Evolutionary conservation across 345 rosid genomes (phyloP).

Genomic region (Rhodomyrtus tomentosa): DNA sequence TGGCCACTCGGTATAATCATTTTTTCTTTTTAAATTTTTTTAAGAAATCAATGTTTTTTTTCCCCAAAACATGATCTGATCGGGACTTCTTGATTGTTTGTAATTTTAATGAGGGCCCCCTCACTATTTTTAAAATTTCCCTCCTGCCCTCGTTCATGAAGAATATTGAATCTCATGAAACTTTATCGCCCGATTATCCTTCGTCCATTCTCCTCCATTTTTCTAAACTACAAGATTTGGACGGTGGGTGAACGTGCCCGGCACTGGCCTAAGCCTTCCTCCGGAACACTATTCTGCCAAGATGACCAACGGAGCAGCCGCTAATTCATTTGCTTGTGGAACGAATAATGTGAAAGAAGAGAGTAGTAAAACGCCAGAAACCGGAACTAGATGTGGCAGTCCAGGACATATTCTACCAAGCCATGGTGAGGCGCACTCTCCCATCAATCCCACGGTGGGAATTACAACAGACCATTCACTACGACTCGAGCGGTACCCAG

Average conservation of each 20-base stretch:
- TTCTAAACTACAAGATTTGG: neutral
- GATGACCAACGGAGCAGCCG: too few relatives aligned
- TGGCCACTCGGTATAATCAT: neutral
- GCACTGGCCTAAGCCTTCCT: neutral
- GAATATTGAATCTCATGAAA: neutral
- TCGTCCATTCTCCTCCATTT: neutral
- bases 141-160: neutral
- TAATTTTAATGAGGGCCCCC: neutral
- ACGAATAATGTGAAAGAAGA: too few relatives aligned
- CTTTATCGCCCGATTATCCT: neutral
- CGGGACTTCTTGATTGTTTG: neutral
- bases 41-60: too few relatives aligned
- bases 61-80: neutral
- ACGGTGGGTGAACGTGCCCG: neutral
- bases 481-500: neutral
- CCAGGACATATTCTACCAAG: neutral
- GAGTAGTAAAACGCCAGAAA: neutral
- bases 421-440: neutral
- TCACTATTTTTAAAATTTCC: neutral
- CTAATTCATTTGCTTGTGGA: too few relatives aligned
- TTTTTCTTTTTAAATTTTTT: neutral
- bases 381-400: neutral
- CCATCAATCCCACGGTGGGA: neutral
- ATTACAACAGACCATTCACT: neutral
- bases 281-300: too few relatives aligned